Percentiles rank a stretch among this genome's conserved stretches.
Evolutionary conservation across 2,329 filamentous ascomycete genomes (phyloP).

Genomic region (Penicillium sp.): DNA sequence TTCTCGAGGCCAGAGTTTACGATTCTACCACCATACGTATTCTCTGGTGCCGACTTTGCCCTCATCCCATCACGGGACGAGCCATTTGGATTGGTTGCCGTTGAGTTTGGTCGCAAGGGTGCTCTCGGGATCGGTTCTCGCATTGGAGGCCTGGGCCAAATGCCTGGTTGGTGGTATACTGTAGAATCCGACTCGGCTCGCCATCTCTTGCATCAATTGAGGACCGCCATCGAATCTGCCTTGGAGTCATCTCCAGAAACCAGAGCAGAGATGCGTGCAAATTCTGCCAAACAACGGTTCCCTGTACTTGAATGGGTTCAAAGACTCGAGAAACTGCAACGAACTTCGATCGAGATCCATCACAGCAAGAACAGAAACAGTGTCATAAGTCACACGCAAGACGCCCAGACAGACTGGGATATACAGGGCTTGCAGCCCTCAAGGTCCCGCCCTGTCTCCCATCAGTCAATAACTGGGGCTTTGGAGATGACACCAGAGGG

Average conservation of each 20-base stretch:
- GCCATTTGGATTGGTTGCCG: conserved; percentile 67
- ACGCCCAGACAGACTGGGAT: conserved; percentile 23
- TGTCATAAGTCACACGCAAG: conserved; percentile 30
- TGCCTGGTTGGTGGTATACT: conserved; percentile 72
- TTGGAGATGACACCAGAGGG: not conserved
- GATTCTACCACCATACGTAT: conserved; percentile 65
- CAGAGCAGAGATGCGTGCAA: conserved; percentile 63
- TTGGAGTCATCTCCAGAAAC: conserved; percentile 58
- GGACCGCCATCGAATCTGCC: conserved; percentile 61
- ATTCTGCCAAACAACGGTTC: conserved; percentile 65
- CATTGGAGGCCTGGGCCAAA: conserved; percentile 67
- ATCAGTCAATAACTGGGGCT: not conserved
- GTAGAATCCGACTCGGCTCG: conserved; percentile 64
- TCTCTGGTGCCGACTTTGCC: conserved; percentile 68
- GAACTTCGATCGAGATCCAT: conserved; percentile 59
- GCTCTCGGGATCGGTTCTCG: conserved; percentile 66
- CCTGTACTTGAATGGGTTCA: conserved; percentile 68
- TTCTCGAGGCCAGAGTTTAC: conserved; percentile 69
- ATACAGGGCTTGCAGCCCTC: not conserved
- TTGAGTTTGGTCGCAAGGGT: conserved; percentile 68
- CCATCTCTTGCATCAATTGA: conserved; percentile 66
- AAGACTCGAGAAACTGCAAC: conserved; percentile 63
- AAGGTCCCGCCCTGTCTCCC: not conserved
- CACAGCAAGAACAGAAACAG: conserved; percentile 45
- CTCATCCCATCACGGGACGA: conserved; percentile 69